Conservation (phyloP, 2,329 filamentous ascomycete genomes). For the Sporothrix pallida region DNA sequence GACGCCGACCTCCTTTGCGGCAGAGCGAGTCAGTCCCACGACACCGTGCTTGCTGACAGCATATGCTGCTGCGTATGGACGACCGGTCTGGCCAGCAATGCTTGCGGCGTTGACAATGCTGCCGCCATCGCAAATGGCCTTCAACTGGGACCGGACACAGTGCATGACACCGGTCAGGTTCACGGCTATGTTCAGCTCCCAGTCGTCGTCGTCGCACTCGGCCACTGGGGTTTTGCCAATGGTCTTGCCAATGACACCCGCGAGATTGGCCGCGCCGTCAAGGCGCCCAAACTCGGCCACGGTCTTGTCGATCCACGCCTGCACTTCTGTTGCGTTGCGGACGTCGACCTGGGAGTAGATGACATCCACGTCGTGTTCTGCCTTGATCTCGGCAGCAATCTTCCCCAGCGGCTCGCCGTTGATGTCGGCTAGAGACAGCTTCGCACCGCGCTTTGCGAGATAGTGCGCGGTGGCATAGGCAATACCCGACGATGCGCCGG, state of each 20-base stretch:
- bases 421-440: not conserved
- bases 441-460: not conserved
- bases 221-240: constrained; percentile 50
- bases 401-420: not conserved
- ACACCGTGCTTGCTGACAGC: constrained; percentile 48
- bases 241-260: constrained; percentile 55
- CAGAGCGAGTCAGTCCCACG: constrained; percentile 47
- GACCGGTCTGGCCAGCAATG: constrained; percentile 23
- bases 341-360: not conserved
- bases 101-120: constrained; percentile 35
- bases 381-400: not conserved
- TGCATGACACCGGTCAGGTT: constrained; percentile 59
- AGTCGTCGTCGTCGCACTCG: constrained; percentile 55
- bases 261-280: constrained; percentile 61
- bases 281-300: constrained; percentile 57
- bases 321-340: constrained; percentile 47
- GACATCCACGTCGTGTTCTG: not conserved
- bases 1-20: constrained; percentile 49
- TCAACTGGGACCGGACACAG: constrained; percentile 49
- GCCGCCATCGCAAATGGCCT: constrained; percentile 43
- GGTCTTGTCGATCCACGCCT: constrained; percentile 55
- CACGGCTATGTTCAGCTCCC: constrained; percentile 55
- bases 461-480: not conserved
- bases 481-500: constrained; percentile 15
- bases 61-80: constrained; percentile 45